A percentile compares a stretch with the other conserved stretches of the same genome.
These are phyloP conservation scores for Staphylotrichum tortipilum DNA, from an alignment of 495 filamentous ascomycete genomes.

Conservation along the genomic window DNA sequence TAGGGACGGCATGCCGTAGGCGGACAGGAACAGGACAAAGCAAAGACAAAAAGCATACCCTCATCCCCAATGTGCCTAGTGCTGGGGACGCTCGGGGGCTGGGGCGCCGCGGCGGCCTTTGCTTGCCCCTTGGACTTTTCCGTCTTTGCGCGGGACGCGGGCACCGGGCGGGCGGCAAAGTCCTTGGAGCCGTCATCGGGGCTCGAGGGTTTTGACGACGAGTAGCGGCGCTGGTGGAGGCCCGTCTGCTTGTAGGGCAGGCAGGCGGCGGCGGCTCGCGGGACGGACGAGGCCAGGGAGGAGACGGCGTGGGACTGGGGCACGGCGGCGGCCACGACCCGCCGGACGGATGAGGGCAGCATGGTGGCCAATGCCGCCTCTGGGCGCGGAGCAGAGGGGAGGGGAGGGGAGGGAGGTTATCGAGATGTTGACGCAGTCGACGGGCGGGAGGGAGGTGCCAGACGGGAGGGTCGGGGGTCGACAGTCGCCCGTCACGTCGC, in stretches of 20 bases:
- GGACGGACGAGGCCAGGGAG: slow-evolving; percentile 26
- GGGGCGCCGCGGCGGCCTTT: slow-evolving; percentile 34
- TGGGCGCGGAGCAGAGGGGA: slow-evolving; percentile 1
- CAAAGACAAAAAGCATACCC: slow-evolving; percentile 42
- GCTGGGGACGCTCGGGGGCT: slow-evolving; percentile 73
- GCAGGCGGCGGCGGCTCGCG: slow-evolving; percentile 27
- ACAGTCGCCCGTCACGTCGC: slow-evolving; percentile 13
- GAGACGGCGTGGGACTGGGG: slow-evolving; percentile 33
- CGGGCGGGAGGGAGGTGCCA: too few species aligned
- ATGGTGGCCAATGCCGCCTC: slow-evolving; percentile 24
- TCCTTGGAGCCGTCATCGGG: slow-evolving; percentile 43
- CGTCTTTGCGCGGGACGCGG: slow-evolving; percentile 31
- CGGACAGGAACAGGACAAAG: not conserved
- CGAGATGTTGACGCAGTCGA: too few species aligned
- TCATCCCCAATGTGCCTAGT: slow-evolving; percentile 69
- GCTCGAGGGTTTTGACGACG: slow-evolving; percentile 51
- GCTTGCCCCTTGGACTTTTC: slow-evolving; percentile 42
- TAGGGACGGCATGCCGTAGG: too few species aligned
- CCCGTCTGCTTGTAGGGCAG: slow-evolving; percentile 30
- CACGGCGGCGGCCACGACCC: slow-evolving; percentile 35
- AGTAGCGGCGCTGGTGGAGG: slow-evolving; percentile 41
- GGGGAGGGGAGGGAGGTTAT: too few species aligned
- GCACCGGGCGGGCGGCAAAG: slow-evolving; percentile 33
- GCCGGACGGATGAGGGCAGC: slow-evolving; percentile 46
- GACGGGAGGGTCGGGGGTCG: slow-evolving; percentile 4